Evolutionary conservation across 768 basidiomycete species (phyloP).

Genomic region (Mycena albidolilacea): DNA sequence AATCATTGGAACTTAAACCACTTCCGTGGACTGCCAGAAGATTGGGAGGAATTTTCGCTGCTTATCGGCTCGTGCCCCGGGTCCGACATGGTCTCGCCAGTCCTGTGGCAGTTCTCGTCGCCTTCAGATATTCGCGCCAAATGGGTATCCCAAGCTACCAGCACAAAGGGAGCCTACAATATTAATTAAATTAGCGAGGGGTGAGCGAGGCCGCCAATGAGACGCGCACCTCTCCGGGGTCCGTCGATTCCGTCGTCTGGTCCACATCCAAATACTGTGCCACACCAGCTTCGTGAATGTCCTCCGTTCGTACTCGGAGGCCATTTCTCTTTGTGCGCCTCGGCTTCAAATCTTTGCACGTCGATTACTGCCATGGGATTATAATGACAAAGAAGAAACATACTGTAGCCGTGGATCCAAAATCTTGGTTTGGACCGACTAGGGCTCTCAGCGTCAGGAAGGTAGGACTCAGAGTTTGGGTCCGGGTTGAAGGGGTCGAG

Average conservation of each 20-base stretch:
- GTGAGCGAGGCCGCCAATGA: not conserved
- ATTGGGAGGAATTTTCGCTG: not conserved
- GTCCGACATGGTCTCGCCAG: not conserved
- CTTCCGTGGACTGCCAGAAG: slow-evolving; percentile 1
- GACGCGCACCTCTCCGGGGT: not conserved
- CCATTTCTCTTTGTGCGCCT: not conserved
- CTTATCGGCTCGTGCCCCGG: not conserved
- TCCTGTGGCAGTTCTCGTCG: slow-evolving; percentile 2
- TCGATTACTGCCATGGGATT: not conserved
- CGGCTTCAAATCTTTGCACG: not conserved
- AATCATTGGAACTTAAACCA: slow-evolving; percentile 6
- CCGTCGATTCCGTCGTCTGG: not conserved
- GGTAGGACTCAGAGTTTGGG: slow-evolving; percentile 14
- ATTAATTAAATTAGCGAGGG: not conserved
- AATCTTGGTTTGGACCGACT: not conserved
- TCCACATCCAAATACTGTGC: slow-evolving; percentile 1
- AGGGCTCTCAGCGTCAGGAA: slow-evolving; percentile 8
- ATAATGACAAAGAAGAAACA: not conserved
- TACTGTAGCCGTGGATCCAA: not conserved
- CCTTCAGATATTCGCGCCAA: slow-evolving; percentile 11
- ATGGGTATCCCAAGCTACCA: not conserved
- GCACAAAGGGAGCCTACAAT: not conserved
- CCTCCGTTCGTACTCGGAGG: not conserved
- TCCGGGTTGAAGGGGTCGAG: slow-evolving; percentile 25
- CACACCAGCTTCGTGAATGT: not conserved